Evolutionary conservation across 805 yeast genomes (phyloP), one percentile per base, ranked within the genome.

Genomic region (Metschnikowia henanensis): DNA sequence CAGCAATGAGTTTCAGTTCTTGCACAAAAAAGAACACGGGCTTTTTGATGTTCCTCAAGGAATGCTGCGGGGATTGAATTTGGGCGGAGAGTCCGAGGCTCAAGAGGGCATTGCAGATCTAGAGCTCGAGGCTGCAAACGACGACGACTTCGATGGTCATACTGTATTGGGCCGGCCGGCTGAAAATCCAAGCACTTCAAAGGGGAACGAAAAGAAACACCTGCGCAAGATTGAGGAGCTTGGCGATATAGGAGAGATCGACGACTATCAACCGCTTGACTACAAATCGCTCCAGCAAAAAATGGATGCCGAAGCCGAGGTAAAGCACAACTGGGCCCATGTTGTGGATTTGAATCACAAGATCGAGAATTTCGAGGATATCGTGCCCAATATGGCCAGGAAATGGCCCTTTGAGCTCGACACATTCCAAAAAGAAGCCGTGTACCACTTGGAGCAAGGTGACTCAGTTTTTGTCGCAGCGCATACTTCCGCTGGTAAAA

Each of bases 381-480:
- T 94, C 39, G 89, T 94, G 5, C 98, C 99, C 0, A 82, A 87
- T 49, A 92, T 92, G 72, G 99, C 99, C 0, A 72, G 96, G 40
- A 80, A 76, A 33, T 94, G 96, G 94, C 97, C 99, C 0, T 94
- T 94, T 58, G 92, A 90, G 61, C 73, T 94, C 36, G 99, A 94
- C 66, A 83, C 86, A 26, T 94, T 94, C 66, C 99, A 94, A 62
- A 90, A 94, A 59, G 98, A 94, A 66, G 99, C 99, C 0, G 86
- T 94, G 0, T 94, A 87, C 59, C 98, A 91, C 64, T 72, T 94
- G 48, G 99, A 94, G 59, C 96, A 90, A 64, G 98, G 98, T 30
- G 99, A 94, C 59, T 92, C 98, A 6, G 99, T 94, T 3, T 94
- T 94, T 66, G 96, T 94, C 3, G 98, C 98, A 3, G 99, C 99